Percentiles rank a stretch among this genome's conserved stretches.
Conservation (phyloP, 2,329 filamentous ascomycete species). For the Daldinia sp. region DNA sequence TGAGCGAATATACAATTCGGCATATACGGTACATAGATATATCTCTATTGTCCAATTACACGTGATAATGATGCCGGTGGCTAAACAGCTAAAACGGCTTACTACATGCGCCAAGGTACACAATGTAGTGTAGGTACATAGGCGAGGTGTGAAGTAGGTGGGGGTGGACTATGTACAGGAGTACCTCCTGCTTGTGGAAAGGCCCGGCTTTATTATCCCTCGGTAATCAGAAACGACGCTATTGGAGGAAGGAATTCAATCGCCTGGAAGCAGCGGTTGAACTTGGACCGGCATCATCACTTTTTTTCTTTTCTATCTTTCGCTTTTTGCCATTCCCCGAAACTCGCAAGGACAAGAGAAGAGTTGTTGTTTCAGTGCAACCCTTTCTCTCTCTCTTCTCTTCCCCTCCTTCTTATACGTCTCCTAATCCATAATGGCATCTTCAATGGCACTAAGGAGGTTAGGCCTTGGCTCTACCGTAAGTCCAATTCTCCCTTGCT, state of each 20-base stretch:
- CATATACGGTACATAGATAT: not conserved
- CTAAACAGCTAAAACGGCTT: conserved; percentile 36
- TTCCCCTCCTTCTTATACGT: conserved; percentile 37
- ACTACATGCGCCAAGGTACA: conserved; percentile 12
- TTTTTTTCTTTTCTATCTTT: conserved; percentile 35
- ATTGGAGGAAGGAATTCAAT: conserved; percentile 46
- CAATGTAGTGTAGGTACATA: too few species aligned
- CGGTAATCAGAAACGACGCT: conserved; percentile 51
- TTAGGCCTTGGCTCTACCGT: conserved; percentile 68
- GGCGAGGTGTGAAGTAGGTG: not conserved
- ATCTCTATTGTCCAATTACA: conserved; percentile 13
- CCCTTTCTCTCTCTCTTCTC: conserved; percentile 21
- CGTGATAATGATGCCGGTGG: conserved; percentile 35
- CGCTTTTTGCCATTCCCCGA: conserved; percentile 30
- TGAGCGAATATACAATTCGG: conserved; percentile 1
- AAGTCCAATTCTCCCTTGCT: conserved; percentile 53
- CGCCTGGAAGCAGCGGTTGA: conserved; percentile 46
- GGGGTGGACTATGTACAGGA: conserved; percentile 1
- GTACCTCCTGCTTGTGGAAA: conserved; percentile 25
- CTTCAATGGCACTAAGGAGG: conserved; percentile 74
- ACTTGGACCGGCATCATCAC: conserved; percentile 49
- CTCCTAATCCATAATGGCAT: conserved; percentile 62
- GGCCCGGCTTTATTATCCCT: conserved; percentile 48
- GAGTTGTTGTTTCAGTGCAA: conserved; percentile 38
- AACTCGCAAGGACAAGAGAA: conserved; percentile 52